These are phyloP conservation scores for Saccharomycopsis vini DNA, from an alignment of 805 yeast genomes.

Conservation along the genomic window DNA sequence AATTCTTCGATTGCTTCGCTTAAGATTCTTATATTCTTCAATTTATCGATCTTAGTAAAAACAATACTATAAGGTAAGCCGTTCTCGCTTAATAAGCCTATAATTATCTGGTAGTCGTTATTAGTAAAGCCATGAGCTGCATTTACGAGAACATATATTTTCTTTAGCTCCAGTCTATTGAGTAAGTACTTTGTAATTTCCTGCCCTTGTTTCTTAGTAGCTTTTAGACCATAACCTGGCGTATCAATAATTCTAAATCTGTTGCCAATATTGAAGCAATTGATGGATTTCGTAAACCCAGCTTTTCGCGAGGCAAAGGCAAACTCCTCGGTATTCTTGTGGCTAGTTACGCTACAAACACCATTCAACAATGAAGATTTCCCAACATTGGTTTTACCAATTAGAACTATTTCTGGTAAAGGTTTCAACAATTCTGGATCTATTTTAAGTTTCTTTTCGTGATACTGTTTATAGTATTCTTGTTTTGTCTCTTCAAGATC, in stretches of 20 bases:
- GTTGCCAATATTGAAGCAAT: constrained; percentile 55
- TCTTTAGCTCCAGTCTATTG: constrained; percentile 42
- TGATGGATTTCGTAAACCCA: constrained; percentile 54
- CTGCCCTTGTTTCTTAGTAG: constrained; percentile 59
- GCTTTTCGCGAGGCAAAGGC: constrained; percentile 50
- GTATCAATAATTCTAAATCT: constrained; percentile 65
- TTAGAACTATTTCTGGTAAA: constrained; percentile 65
- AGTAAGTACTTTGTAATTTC: constrained; percentile 55
- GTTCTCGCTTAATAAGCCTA: constrained; percentile 38
- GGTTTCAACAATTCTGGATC: constrained; percentile 3
- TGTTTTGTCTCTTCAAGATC: not conserved
- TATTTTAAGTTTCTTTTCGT: constrained; percentile 14
- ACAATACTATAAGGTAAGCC: constrained; percentile 70
- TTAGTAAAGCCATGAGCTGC: constrained; percentile 50
- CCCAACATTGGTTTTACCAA: constrained; percentile 84
- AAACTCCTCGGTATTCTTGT: constrained; percentile 26
- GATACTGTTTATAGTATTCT: constrained; percentile 1
- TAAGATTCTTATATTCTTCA: constrained; percentile 22
- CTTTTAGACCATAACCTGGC: constrained; percentile 84
- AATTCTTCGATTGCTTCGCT: constrained; percentile 29
- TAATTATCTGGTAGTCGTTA: constrained; percentile 42
- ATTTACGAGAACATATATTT: constrained; percentile 55
- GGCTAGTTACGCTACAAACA: constrained; percentile 35
- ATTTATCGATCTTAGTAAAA: constrained; percentile 66
- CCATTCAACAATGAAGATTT: constrained; percentile 70